Percentiles rank a stretch among this genome's conserved stretches.
phyloP scores from a whole-genome alignment of 106 monocot genomes.

The Amphibolis antarctica region DNA sequence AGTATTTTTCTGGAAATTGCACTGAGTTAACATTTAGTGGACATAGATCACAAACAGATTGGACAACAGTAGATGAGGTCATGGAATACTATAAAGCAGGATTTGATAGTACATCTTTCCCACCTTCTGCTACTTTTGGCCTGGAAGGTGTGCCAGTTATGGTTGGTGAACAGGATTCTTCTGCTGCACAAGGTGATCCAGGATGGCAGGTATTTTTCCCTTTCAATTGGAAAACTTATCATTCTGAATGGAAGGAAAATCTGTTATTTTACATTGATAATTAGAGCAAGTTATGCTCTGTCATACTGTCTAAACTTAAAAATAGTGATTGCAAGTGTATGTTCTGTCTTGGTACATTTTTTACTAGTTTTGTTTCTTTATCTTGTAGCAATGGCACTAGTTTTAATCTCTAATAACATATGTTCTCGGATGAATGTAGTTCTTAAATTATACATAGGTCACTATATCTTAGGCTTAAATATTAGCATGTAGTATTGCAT shows the following conservation, averaged over 20 bases:
- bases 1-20: constrained; percentile 27
- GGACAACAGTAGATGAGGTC: constrained; percentile 40
- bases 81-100: constrained; percentile 22
- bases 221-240: too few species aligned
- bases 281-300: too few species aligned
- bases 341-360: too few species aligned
- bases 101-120: constrained; percentile 23
- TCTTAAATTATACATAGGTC: too few species aligned
- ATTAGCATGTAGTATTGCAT: too few species aligned
- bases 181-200: constrained; percentile 15
- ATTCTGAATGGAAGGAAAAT: background rate
- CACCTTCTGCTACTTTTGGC: constrained; percentile 15
- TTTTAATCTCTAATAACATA: too few species aligned
- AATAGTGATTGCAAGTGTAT: too few species aligned
- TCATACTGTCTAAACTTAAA: too few species aligned
- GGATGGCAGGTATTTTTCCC: constrained; percentile 33
- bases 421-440: too few species aligned
- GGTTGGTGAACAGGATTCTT: constrained; percentile 6
- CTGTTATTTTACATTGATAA: background rate
- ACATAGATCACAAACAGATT: constrained; percentile 29
- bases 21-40: constrained; percentile 24
- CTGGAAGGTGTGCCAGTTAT: constrained; percentile 9
- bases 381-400: too few species aligned
- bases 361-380: too few species aligned
- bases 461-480: too few species aligned